Evolutionary conservation across 2,329 filamentous ascomycete species (phyloP).

Genomic region (Calonectria crousiana): DNA sequence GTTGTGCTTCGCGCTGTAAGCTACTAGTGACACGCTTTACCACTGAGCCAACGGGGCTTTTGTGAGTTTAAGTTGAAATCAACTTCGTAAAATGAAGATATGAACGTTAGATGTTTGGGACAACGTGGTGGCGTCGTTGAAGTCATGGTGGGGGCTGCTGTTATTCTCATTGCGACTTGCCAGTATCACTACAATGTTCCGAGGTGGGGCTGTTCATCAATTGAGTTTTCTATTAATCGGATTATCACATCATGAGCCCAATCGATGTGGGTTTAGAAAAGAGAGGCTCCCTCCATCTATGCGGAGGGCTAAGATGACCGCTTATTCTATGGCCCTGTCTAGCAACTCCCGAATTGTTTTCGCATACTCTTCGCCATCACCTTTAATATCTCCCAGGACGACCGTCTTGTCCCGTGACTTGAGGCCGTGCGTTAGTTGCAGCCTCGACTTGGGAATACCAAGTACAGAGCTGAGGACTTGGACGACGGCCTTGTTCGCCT

Average conservation of each 20-base stretch:
- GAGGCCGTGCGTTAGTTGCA: slow-evolving; percentile 71
- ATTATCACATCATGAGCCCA: background rate
- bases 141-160: background rate
- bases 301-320: background rate
- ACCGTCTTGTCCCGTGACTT: slow-evolving; percentile 76
- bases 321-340: slow-evolving; percentile 40
- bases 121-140: background rate
- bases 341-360: slow-evolving; percentile 44
- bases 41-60: slow-evolving; percentile 51
- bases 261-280: background rate
- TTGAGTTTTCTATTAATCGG: background rate
- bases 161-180: background rate
- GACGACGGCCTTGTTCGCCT: slow-evolving; percentile 76
- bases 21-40: slow-evolving; percentile 53
- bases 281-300: background rate
- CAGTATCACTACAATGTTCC: background rate
- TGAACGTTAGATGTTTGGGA: background rate
- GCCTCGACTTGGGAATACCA: slow-evolving; percentile 71
- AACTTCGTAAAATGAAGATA: background rate
- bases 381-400: slow-evolving; percentile 51
- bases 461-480: slow-evolving; percentile 72
- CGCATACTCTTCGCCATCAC: slow-evolving; percentile 46
- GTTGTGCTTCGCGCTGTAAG: background rate
- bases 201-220: background rate
- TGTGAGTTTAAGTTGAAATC: background rate